Conservation (phyloP, 805 yeast genomes). For the Saccharomycopsis olivae region DNA sequence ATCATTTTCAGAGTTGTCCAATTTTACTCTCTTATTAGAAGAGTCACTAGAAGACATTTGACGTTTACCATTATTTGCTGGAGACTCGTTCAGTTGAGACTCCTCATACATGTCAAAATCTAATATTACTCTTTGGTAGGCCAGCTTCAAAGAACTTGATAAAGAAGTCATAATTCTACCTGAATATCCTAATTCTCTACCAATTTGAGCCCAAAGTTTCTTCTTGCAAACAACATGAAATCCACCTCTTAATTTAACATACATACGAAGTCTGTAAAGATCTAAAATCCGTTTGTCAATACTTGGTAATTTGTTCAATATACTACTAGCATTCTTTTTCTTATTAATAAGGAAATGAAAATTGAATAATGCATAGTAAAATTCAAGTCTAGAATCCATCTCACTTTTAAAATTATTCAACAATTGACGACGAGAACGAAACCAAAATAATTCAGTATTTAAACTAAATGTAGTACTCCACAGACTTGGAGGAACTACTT, state of each 20-base stretch:
- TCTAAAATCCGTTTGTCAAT: conserved; percentile 60
- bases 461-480: conserved; percentile 28
- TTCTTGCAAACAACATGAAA: conserved; percentile 48
- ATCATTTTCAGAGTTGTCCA: neutral
- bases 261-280: conserved; percentile 44
- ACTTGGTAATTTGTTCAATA: conserved; percentile 42
- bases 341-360: conserved; percentile 26
- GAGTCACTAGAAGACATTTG: neutral
- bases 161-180: conserved; percentile 64
- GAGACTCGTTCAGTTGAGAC: neutral
- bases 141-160: conserved; percentile 52
- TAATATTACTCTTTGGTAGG: conserved; percentile 38
- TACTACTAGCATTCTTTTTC: conserved; percentile 21
- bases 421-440: conserved; percentile 39
- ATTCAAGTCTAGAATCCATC: conserved; percentile 32
- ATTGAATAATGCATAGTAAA: conserved; percentile 35
- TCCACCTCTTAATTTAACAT: conserved; percentile 61
- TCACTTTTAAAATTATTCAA: conserved; percentile 33
- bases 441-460: conserved; percentile 40
- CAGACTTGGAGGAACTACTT: conserved; percentile 43
- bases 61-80: conserved; percentile 8
- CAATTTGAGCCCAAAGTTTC: conserved; percentile 76
- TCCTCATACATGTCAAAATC: conserved; percentile 22
- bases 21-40: neutral
- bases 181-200: conserved; percentile 68